Evolutionary conservation across 305 asterid species (phyloP).

Genomic region (Fraxinus albicans): DNA sequence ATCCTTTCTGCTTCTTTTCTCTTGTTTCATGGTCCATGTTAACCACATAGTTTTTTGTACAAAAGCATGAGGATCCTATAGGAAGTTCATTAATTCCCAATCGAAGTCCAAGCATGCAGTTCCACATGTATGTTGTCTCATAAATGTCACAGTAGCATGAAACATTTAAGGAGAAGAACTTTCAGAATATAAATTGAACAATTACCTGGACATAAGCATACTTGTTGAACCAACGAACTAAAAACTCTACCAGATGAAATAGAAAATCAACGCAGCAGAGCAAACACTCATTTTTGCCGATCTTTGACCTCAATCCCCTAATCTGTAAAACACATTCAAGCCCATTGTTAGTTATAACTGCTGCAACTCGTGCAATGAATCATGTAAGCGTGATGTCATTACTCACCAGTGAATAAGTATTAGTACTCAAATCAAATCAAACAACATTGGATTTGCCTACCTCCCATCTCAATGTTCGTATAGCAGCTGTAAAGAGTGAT

Average conservation of each 20-base stretch:
- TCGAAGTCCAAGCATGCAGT: not conserved
- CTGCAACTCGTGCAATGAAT: constrained; percentile 13
- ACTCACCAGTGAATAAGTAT: constrained; percentile 8
- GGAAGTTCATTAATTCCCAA: not conserved
- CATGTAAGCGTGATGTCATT: not conserved
- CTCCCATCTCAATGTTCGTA: constrained; percentile 95
- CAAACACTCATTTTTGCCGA: constrained; percentile 92
- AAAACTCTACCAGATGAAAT: constrained; percentile 88
- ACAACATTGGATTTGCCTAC: constrained; percentile 33
- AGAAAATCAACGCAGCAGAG: constrained; percentile 94
- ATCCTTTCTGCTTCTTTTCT: not conserved
- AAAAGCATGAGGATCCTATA: not conserved
- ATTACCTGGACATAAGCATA: constrained; percentile 96
- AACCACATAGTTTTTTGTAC: not conserved
- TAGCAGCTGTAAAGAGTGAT: constrained; percentile 96
- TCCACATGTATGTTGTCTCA: not conserved
- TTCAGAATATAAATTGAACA: constrained; percentile 6
- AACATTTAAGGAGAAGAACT: not conserved
- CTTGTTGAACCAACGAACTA: constrained; percentile 95
- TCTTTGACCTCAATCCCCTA: constrained; percentile 95
- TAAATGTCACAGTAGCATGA: not conserved
- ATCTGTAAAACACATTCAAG: constrained; percentile 51
- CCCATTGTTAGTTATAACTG: constrained; percentile 18
- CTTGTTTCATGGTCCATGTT: not conserved
- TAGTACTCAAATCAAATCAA: constrained; percentile 1